phyloP scores from a whole-genome alignment of 2,329 filamentous ascomycete genomes.

The Fusarium sublunatum region DNA sequence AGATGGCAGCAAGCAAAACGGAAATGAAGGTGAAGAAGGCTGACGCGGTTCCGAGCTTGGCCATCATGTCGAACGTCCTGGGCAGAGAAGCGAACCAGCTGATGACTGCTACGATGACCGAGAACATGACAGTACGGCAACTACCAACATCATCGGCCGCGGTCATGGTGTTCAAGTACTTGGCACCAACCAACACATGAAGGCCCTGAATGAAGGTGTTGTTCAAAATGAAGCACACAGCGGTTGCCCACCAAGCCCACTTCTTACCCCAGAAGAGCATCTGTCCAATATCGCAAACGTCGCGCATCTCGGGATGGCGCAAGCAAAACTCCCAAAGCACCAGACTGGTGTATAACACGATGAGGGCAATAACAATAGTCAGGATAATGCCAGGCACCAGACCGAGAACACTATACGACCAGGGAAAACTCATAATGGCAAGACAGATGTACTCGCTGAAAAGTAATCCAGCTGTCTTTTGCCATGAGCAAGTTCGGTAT shows the following conservation, averaged over 20 bases:
- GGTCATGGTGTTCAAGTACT: constrained; percentile 91
- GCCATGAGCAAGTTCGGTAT: constrained; percentile 94
- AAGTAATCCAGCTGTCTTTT: constrained; percentile 89
- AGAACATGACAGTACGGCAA: constrained; percentile 83
- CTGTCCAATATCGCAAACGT: constrained; percentile 95
- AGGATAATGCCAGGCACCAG: constrained; percentile 86
- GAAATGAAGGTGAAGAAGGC: constrained; percentile 92
- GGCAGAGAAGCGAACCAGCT: constrained; percentile 85
- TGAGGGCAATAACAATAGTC: constrained; percentile 78
- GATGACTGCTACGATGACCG: constrained; percentile 77
- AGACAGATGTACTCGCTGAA: constrained; percentile 97
- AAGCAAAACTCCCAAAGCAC: constrained; percentile 85
- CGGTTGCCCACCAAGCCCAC: constrained; percentile 76
- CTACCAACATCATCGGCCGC: constrained; percentile 69
- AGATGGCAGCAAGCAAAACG: constrained; percentile 84
- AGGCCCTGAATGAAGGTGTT: constrained; percentile 90
- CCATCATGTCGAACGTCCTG: constrained; percentile 83
- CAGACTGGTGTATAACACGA: constrained; percentile 81
- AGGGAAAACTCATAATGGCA: constrained; percentile 94
- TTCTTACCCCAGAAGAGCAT: constrained; percentile 89
- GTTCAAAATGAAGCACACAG: constrained; percentile 91
- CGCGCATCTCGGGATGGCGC: constrained; percentile 88
- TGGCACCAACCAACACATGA: constrained; percentile 84
- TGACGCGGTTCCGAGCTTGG: constrained; percentile 81
- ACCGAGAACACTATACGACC: constrained; percentile 88